These are phyloP conservation scores for Skeletonema potamos DNA, from an alignment of 108 stramenopile genomes.

Conservation along the genomic window DNA sequence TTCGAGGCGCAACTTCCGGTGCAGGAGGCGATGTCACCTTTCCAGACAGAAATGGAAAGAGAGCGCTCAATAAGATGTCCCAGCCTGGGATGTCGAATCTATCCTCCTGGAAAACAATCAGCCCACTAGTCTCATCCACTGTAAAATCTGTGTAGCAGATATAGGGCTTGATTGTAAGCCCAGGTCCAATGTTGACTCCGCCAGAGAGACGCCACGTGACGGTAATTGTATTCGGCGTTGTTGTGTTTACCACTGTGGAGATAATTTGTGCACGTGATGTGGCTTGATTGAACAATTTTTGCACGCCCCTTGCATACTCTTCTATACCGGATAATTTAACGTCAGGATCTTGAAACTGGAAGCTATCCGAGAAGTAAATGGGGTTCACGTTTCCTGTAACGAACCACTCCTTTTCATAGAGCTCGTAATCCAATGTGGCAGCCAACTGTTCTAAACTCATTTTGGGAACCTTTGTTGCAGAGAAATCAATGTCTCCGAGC, in stretches of 20 bases:
- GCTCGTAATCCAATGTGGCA: conserved; percentile 53
- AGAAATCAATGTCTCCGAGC: conserved; percentile 33
- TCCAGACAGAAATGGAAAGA: conserved; percentile 80
- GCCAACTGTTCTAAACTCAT: conserved; percentile 54
- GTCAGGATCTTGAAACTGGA: conserved; percentile 88
- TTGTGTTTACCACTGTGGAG: conserved; percentile 51
- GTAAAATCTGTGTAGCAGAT: conserved; percentile 79
- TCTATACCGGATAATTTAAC: conserved; percentile 75
- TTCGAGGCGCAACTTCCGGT: conserved; percentile 44
- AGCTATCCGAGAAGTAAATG: conserved; percentile 65
- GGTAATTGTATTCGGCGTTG: conserved; percentile 59
- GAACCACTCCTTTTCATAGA: conserved; percentile 84
- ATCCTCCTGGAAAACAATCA: conserved; percentile 81
- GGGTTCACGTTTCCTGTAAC: conserved; percentile 86
- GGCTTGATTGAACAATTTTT: conserved; percentile 67
- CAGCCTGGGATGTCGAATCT: conserved; percentile 72
- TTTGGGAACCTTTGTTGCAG: conserved; percentile 25
- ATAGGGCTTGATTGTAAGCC: conserved; percentile 85
- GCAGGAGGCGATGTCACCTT: conserved; percentile 55
- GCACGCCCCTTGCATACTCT: conserved; percentile 76
- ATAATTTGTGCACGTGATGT: conserved; percentile 79
- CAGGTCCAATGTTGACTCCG: conserved; percentile 73
- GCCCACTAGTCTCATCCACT: conserved; percentile 59
- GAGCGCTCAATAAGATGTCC: conserved; percentile 56
- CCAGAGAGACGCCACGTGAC: conserved; percentile 83